phyloP scores from a whole-genome alignment of 2,329 filamentous ascomycete genomes.

The Penicillium sp. region DNA sequence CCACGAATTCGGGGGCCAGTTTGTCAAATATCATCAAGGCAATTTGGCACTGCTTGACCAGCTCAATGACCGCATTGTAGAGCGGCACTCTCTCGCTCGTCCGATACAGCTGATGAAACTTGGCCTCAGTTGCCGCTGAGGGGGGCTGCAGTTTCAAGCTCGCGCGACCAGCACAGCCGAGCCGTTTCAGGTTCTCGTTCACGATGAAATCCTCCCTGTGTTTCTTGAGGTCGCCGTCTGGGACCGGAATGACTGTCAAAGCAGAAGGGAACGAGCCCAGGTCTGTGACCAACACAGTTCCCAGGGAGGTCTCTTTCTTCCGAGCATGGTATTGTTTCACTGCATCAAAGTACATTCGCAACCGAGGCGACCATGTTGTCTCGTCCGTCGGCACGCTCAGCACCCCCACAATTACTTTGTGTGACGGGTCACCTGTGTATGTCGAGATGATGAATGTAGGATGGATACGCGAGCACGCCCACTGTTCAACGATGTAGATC shows the following conservation, averaged over 20 bases:
- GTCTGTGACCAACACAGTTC: conserved; percentile 90
- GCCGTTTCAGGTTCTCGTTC: conserved; percentile 87
- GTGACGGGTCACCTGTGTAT: conserved; percentile 81
- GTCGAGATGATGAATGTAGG: conserved; percentile 90
- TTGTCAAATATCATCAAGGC: conserved; percentile 85
- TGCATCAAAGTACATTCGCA: conserved; percentile 82
- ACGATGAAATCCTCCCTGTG: conserved; percentile 85
- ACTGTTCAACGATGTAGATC: conserved; percentile 93
- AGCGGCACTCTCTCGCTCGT: conserved; percentile 80
- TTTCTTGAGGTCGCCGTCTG: conserved; percentile 77
- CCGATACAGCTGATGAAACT: conserved; percentile 87
- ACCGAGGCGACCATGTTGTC: conserved; percentile 70
- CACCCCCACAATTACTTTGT: conserved; percentile 75
- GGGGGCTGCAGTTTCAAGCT: conserved; percentile 78
- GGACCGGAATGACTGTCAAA: conserved; percentile 85
- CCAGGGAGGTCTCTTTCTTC: conserved; percentile 75
- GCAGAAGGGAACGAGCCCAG: conserved; percentile 88
- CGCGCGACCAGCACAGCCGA: conserved; percentile 87
- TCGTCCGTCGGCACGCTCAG: conserved; percentile 80
- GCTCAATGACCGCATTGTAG: conserved; percentile 74
- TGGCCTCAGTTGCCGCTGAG: conserved; percentile 77
- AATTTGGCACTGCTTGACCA: conserved; percentile 88
- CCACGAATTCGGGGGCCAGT: conserved; percentile 81
- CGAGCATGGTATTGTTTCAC: conserved; percentile 82
- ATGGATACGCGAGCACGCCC: conserved; percentile 87